A percentile compares a stretch with the other conserved stretches of the same genome.
Evolutionary conservation across 164 flowering plant genomes (phyloP).

Genomic region (Liriodendron chinense): DNA sequence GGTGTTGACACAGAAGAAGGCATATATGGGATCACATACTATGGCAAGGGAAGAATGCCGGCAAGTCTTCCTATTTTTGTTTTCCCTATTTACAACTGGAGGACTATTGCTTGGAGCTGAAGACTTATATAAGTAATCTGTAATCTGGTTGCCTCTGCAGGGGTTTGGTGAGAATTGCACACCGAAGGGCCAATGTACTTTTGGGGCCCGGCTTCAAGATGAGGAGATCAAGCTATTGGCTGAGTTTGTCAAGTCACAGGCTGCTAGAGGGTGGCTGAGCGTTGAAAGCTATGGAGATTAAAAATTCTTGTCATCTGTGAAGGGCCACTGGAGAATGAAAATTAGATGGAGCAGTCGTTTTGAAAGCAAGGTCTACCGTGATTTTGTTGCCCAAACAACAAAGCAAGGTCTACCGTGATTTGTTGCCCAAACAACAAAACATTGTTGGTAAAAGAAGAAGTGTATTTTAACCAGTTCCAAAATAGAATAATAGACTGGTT

Average conservation of each 20-base stretch:
- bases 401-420: background rate
- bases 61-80: conserved; percentile 29
- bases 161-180: conserved; percentile 91
- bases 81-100: conserved; percentile 5
- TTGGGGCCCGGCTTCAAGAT: conserved; percentile 74
- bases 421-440: background rate
- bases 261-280: conserved; percentile 48
- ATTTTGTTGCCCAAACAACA: background rate
- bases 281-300: conserved; percentile 28
- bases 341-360: no score
- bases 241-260: conserved; percentile 75
- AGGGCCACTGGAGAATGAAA: no score
- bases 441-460: no score
- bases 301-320: background rate
- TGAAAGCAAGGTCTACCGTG: no score
- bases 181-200: conserved; percentile 90
- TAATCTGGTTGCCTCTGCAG: conserved; percentile 25
- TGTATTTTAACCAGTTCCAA: no score
- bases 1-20: conserved; percentile 64
- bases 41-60: conserved; percentile 92
- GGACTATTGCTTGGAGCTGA: background rate
- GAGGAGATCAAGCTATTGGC: conserved; percentile 81
- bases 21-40: conserved; percentile 50
- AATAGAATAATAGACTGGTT: no score
- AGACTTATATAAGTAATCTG: background rate